A percentile compares a stretch with the other conserved stretches of the same genome.
Conservation (phyloP, 1,284 basidiomycete genomes). For the Volvariella surrecta region DNA sequence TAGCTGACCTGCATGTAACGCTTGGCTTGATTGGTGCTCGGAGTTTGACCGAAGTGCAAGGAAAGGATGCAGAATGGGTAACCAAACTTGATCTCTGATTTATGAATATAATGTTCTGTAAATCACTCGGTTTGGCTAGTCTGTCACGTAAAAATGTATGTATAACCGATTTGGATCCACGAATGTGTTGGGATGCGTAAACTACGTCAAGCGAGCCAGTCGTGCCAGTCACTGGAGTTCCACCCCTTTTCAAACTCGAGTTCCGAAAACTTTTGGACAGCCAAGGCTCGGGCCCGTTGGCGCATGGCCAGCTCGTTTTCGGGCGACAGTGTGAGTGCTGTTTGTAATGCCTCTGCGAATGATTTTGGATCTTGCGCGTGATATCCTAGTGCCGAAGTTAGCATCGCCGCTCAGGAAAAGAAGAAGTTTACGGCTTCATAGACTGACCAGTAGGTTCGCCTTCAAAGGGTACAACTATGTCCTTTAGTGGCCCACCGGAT, state of each 20-base stretch:
- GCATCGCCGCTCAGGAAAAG: no score
- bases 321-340: slow-evolving; percentile 51
- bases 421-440: no score
- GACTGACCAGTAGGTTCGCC: slow-evolving; percentile 58
- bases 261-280: slow-evolving; percentile 68
- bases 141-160: no score
- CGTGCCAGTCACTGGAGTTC: slow-evolving; percentile 54
- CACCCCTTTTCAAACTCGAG: slow-evolving; percentile 72
- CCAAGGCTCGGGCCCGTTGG: slow-evolving; percentile 59
- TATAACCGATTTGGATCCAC: no score
- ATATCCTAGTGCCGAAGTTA: slow-evolving; percentile 48
- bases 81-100: slow-evolving; percentile 22
- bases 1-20: slow-evolving; percentile 55
- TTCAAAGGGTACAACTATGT: slow-evolving; percentile 82
- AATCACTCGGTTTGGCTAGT: no score
- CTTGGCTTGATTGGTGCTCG: slow-evolving; percentile 41
- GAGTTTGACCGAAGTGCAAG: slow-evolving; percentile 38
- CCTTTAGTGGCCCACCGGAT: slow-evolving; percentile 86
- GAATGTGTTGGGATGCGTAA: no score
- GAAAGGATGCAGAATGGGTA: slow-evolving; percentile 33
- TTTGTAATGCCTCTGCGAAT: slow-evolving; percentile 67
- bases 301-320: slow-evolving; percentile 58
- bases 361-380: slow-evolving; percentile 67
- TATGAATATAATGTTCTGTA: no score
- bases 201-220: no score